Evolutionary conservation across 2,329 filamentous ascomycete species (phyloP), one percentile per base, ranked within the genome.

Genomic region (Pseudogymnoascus sp.): DNA sequence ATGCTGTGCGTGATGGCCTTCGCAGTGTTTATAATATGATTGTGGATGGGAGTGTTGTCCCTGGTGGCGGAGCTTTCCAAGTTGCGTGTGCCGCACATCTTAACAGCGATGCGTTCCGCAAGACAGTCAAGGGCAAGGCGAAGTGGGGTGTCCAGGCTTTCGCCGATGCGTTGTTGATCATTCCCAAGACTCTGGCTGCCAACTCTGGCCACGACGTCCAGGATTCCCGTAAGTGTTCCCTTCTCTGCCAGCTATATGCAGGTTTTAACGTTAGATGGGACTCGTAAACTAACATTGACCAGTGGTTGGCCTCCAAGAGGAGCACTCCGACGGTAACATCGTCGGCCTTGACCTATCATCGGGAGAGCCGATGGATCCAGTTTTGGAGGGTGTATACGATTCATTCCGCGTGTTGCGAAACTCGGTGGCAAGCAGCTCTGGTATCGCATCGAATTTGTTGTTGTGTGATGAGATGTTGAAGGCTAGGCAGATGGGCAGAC

Each of bases 11-110:
- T 61, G 94, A 99, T 74, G 94, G 94, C 66, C 83, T 99, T 68
- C 86, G 94, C 72, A 96, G 91, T 74, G 94, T 97, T 59, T 97
- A 97, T 84, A 99, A 99, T 82, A 96, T 96, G 82, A 97, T 99
- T 75, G 93, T 97, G n/a, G 94, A 99, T 75, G 86, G 88, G 77
- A 93, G 90, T 69, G 94, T 99, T 19, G 91, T 99, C 25, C 94
- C 94, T 1, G 94, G 94, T 63, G 94, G 87, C 63, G 94, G 94
- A 70, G 91, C 94, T 59, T 99, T 96, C 85, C 94, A 99, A 77
- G 87, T 99, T 52, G 92, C 94, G 33, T 96, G 91, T 70, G 91
- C 92, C 23, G 83, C 87, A 55, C 92, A 96, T 76, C 82, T 99
- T 65, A 89, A 89, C 74, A 92, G 91, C 67, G 91, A 96, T 71